Base-by-base conservation (phyloP, 1,139 yeast genomes). In the Yamadazyma diospyri region DNA sequence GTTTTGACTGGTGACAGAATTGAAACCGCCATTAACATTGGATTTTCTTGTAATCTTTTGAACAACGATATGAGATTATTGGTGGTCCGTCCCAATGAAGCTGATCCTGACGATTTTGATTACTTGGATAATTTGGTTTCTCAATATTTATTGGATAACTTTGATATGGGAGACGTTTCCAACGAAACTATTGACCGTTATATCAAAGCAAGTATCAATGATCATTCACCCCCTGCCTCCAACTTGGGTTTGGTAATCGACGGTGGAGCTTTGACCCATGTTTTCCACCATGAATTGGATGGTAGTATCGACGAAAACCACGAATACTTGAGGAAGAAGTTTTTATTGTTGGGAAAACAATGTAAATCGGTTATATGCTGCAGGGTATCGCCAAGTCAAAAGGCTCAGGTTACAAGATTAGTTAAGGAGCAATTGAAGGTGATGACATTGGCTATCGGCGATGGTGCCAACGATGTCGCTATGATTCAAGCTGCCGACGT, bases 21-120 rank as follows among this genome's bases (percentile, higher is more conserved):
- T 30, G 98, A 92, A 61, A 92, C 98, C 20, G 98, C 98, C 7
- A 92, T 92, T 53, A 92, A 92, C 53, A 92, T 92, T 65, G 98
- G 98, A 4, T 92, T 87, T 55, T 87, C 97, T 9, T 92, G 97
- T 69, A 92, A 92, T 50, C 66, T 92, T 43, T 69, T 92, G 42
- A 87, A 84, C 42, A 86, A 77, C 47, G 85, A 80, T 25, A 92
- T 92, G 98, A 83, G 86, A 48, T 65, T 92, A 35, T 61, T 92
- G 39, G 87, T 89, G 12, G 72, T 89, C 11, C 59, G 72, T 37
- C 69, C 76, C 4, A 65, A 61, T 25, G 60, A 51, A 27, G 37
- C 46, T 6, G 51, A 57, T 34, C 41, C 48, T 27, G 57, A 50
- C 1, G 52, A 55, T 40, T 41, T 51, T 15, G 57, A 45, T 17